Conservation (phyloP, 1,284 basidiomycete species). For the Trichosporon coremiiforme region DNA sequence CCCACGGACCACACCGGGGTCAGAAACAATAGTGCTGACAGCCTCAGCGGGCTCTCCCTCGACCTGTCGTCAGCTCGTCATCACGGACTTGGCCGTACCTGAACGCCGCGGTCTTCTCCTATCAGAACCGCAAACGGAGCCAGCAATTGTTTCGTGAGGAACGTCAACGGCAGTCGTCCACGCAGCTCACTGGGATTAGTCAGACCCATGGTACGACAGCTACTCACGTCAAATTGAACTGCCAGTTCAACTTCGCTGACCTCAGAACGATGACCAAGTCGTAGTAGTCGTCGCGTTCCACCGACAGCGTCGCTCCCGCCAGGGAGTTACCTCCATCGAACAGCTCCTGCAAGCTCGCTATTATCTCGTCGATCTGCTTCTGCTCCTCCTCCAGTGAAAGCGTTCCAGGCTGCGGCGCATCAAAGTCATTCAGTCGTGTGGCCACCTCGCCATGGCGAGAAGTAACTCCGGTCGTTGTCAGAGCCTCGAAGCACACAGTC, state of each 20-base stretch:
- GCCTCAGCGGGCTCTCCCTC: conserved; percentile 17
- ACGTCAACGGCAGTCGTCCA: conserved; percentile 32
- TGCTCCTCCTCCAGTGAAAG: conserved; percentile 27
- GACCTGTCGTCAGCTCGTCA: conserved; percentile 22
- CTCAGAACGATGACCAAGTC: conserved; percentile 34
- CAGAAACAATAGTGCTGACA: conserved; percentile 26
- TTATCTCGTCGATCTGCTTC: conserved; percentile 26
- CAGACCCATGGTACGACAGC: too few species aligned
- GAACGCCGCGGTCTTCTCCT: conserved; percentile 32
- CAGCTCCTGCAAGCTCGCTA: conserved; percentile 30
- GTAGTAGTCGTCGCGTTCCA: conserved; percentile 40
- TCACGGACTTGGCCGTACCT: not conserved
- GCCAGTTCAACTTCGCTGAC: conserved; percentile 32
- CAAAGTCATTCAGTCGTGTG: conserved; percentile 12
- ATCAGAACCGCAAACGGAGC: conserved; percentile 36
- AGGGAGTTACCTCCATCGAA: conserved; percentile 28
- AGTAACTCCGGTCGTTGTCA: conserved; percentile 36
- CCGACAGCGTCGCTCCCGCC: conserved; percentile 33
- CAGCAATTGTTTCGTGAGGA: conserved; percentile 42
- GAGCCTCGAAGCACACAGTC: conserved; percentile 37
- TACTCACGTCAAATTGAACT: conserved; percentile 41
- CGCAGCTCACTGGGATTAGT: conserved; percentile 34
- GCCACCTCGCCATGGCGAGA: conserved; percentile 31
- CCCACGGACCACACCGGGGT: conserved; percentile 26
- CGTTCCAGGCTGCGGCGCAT: conserved; percentile 13